Evolutionary conservation across 139 green algal genomes (phyloP).

Genomic region (Tetraselmis chui): DNA sequence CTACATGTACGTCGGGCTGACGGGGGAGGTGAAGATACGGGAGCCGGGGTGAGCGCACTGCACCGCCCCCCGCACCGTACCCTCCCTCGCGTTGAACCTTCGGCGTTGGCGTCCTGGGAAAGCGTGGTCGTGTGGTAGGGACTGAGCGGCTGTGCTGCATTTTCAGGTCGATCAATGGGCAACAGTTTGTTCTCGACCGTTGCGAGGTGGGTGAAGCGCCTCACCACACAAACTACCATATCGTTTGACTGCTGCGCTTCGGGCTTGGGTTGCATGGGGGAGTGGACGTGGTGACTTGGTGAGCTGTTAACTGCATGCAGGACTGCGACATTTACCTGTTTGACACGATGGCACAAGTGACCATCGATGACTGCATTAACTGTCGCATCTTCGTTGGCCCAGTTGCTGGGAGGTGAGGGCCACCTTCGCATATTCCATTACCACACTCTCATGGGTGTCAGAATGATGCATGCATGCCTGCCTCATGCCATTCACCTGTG

Average conservation of each 20-base stretch:
- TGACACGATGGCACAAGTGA: conserved; percentile 46
- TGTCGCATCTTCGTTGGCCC: conserved; percentile 62
- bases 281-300: not conserved
- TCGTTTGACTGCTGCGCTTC: no score
- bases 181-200: conserved; percentile 54
- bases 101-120: no score
- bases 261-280: not conserved
- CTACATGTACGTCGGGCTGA: not conserved
- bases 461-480: no score
- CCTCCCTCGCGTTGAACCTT: no score
- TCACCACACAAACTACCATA: no score
- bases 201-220: conserved; percentile 44
- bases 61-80: not conserved
- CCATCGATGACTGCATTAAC: conserved; percentile 56
- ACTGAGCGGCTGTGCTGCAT: no score
- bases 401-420: conserved; percentile 30
- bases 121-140: no score
- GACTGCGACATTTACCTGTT: conserved; percentile 60
- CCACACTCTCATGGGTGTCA: not conserved
- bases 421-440: not conserved
- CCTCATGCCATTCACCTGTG: no score
- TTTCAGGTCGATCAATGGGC: conserved; percentile 50
- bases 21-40: not conserved
- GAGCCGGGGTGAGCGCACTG: not conserved
- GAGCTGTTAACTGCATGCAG: conserved; percentile 13